Percentiles rank a stretch among this genome's conserved stretches.
Conservation (phyloP, 257 asterid species). For the Agastache rugosa region DNA sequence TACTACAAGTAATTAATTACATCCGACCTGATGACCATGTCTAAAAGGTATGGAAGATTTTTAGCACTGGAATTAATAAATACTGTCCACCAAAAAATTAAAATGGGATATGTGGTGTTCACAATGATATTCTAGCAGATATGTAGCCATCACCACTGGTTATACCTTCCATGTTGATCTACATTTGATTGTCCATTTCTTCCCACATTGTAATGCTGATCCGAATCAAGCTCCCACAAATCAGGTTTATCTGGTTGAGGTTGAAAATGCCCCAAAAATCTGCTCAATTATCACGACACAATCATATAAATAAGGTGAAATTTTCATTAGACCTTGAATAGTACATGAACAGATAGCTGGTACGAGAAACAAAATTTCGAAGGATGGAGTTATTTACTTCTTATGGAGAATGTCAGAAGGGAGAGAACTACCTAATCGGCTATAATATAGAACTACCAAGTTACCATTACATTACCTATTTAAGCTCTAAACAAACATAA, state of each 20-base stretch:
- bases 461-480: conserved; percentile 29
- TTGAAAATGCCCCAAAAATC: conserved; percentile 93
- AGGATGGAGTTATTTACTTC: conserved; percentile 24
- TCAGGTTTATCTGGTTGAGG: conserved; percentile 86
- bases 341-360: conserved; percentile 20
- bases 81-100: conserved; percentile 4
- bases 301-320: conserved; percentile 32
- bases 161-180: conserved; percentile 67
- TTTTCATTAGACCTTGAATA: conserved; percentile 25
- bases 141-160: conserved; percentile 21
- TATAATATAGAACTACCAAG: background rate
- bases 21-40: background rate
- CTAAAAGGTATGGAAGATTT: conserved; percentile 12
- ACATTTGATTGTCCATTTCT: conserved; percentile 58
- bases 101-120: conserved; percentile 1
- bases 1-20: conserved; percentile 24
- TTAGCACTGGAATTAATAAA: conserved; percentile 16
- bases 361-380: conserved; percentile 22
- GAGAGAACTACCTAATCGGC: conserved; percentile 12
- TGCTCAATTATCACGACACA: conserved; percentile 44
- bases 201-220: conserved; percentile 61
- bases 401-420: conserved; percentile 9
- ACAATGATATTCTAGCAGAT: conserved; percentile 24
- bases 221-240: conserved; percentile 83
- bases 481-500: conserved; percentile 3